Evolutionary conservation across 192 early-diverging fungal genomes (phyloP), one percentile per base, ranked within the genome.

Genomic region (Backusella australiensis): DNA sequence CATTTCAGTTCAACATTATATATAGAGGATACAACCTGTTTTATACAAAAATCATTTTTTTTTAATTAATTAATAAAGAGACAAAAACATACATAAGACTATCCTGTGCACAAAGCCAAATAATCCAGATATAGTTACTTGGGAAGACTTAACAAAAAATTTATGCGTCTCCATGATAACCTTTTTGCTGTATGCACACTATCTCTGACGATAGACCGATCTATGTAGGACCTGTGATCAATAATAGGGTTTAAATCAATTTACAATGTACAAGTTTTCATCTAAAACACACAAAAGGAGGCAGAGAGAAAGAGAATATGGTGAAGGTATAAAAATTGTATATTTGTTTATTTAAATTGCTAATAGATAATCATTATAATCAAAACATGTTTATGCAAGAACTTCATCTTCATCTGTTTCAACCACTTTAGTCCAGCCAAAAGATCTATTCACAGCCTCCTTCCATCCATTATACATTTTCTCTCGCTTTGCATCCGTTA

Each of bases 381-480:
- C 19, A 0, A n/a, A n/a, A n/a, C 6, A 4, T 19, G 3, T 26
- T 26, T 63, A 63, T 63, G 26, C 26, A 63, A 63, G 11, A 29
- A 3, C 11, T 29, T 63, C 56, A 11, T 69, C 68, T 23, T 71
- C 70, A 26, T 49, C 26, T 1, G n/a, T 15, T 29, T 26, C 70
- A 42, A 71, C 70, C 21, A 71, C 44, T 32, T 71, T 41, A 49
- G 84, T 83, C 87, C 91, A 94, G 76, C 84, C 86, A 71, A 90
- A 84, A 67, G 86, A 89, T 77, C 86, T 87, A 68, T 92, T 83
- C 42, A 96, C 89, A 39, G 94, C 94, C 81, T 91, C 89, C 78
- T 92, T 85, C 94, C 94, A 96, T 29, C 85, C 82, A 59, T 66
- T 67, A 72, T 89, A 90, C 84, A 88, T 88, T 63, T 81, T 75